Conservation (phyloP, 306 rosid genomes). For the Carpinus fangiana region DNA sequence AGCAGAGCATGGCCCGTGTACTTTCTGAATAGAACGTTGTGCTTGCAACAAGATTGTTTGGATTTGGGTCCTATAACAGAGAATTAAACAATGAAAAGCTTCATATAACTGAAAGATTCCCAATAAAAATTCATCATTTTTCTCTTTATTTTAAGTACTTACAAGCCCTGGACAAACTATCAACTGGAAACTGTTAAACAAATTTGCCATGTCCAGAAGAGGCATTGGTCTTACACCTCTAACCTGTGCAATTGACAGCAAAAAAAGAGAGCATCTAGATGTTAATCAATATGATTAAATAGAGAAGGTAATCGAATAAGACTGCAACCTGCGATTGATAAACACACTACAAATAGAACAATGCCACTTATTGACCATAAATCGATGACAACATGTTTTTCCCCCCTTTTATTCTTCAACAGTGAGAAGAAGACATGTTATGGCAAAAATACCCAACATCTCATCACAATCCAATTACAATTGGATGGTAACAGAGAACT, state of each 20-base stretch:
- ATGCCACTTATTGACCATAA: not conserved
- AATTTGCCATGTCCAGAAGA: slow-evolving; percentile 80
- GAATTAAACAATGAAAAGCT: slow-evolving; percentile 26
- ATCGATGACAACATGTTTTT: not conserved
- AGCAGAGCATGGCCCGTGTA: slow-evolving; percentile 94
- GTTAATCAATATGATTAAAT: slow-evolving; percentile 20
- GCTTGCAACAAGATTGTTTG: slow-evolving; percentile 89
- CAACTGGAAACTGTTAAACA: slow-evolving; percentile 64
- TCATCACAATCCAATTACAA: not conserved
- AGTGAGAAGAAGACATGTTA: not conserved
- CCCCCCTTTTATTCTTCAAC: not conserved
- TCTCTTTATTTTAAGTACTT: slow-evolving; percentile 31
- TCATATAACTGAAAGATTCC: slow-evolving; percentile 23
- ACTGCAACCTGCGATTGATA: not conserved
- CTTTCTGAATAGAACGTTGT: slow-evolving; percentile 90
- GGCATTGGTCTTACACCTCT: slow-evolving; percentile 94
- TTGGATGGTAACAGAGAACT: not conserved
- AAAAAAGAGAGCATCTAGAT: slow-evolving; percentile 24
- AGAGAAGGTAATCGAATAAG: slow-evolving; percentile 5
- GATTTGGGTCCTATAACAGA: slow-evolving; percentile 86
- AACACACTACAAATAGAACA: not conserved
- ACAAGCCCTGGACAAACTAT: slow-evolving; percentile 91
- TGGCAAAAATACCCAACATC: not conserved
- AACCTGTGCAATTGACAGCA: slow-evolving; percentile 61
- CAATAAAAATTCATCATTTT: slow-evolving; percentile 10